Evolutionary conservation across 352 stramenopile species (phyloP).

Genomic region (Pythium monospermum): DNA sequence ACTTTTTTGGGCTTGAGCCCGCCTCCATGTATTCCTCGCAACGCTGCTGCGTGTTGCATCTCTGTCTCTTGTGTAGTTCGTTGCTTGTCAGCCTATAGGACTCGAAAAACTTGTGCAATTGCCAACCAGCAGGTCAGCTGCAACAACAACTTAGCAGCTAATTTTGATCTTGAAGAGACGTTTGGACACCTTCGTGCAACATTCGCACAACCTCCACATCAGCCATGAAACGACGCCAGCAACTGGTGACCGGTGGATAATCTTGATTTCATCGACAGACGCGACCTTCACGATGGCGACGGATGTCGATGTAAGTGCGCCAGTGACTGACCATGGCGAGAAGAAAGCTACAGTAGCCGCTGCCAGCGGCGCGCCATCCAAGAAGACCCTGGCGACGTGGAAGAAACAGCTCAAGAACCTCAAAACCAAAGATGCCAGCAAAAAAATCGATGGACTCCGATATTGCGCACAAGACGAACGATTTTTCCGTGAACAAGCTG

Average conservation of each 20-base stretch:
- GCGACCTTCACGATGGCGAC: no score
- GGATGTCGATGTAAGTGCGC: no score
- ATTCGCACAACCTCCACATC: not conserved
- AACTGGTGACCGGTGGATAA: not conserved
- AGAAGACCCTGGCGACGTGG: constrained; percentile 22
- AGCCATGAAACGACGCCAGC: not conserved
- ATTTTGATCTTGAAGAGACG: not conserved
- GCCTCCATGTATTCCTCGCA: constrained; percentile 37
- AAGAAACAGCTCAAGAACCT: constrained; percentile 62
- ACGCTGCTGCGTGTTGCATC: constrained; percentile 35
- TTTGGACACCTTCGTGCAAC: not conserved
- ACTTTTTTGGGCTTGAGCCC: constrained; percentile 41
- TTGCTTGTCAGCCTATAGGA: not conserved
- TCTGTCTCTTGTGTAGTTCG: not conserved
- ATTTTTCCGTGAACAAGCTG: constrained; percentile 49
- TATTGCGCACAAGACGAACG: constrained; percentile 46
- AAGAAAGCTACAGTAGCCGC: no score
- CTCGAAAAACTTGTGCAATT: not conserved
- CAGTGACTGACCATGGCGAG: no score
- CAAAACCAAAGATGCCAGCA: constrained; percentile 59
- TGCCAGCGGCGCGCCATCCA: constrained; percentile 2
- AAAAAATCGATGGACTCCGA: constrained; percentile 51
- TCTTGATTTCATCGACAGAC: no score
- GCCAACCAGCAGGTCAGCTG: not conserved
- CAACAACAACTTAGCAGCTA: not conserved